phyloP scores from a whole-genome alignment of 441 rosid genomes.

The Pelargonium citronellum region DNA sequence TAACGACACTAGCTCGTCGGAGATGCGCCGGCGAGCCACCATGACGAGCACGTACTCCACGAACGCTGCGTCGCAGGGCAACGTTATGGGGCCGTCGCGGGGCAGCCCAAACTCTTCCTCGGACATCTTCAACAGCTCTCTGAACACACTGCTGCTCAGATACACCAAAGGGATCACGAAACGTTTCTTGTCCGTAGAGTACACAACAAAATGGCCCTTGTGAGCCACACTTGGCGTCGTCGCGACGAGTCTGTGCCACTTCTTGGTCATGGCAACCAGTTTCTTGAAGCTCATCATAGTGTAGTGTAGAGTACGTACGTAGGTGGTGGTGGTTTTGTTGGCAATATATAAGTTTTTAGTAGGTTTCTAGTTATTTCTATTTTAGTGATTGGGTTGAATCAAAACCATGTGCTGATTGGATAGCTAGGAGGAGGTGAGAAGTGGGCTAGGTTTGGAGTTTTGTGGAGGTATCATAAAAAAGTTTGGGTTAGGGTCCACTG shows the following conservation, averaged over 20 bases:
- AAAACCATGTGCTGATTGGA: too few relatives aligned
- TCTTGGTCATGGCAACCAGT: constrained; percentile 15
- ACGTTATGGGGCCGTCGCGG: constrained; percentile 24
- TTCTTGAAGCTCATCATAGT: constrained; percentile 19
- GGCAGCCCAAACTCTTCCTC: constrained; percentile 30
- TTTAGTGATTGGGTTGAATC: too few relatives aligned
- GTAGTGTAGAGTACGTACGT: neutral
- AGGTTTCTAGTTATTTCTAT: too few relatives aligned
- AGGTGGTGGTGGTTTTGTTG: too few relatives aligned
- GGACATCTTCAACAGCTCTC: constrained; percentile 27
- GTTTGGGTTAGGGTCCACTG: too few relatives aligned
- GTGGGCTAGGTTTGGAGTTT: too few relatives aligned
- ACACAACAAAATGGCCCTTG: constrained; percentile 27
- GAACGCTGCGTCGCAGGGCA: constrained; percentile 22
- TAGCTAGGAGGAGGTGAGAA: too few relatives aligned
- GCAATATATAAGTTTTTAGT: too few relatives aligned
- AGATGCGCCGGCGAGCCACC: too few relatives aligned
- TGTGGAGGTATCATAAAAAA: too few relatives aligned
- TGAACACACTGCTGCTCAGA: constrained; percentile 21
- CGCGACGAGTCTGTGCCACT: constrained; percentile 4
- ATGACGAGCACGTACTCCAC: constrained; percentile 18
- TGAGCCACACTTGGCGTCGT: neutral
- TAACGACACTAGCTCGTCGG: too few relatives aligned
- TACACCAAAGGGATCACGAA: constrained; percentile 26
- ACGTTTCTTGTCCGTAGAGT: constrained; percentile 21